Conservation (phyloP, 768 basidiomycete species). For the Serpula lacrymans region DNA sequence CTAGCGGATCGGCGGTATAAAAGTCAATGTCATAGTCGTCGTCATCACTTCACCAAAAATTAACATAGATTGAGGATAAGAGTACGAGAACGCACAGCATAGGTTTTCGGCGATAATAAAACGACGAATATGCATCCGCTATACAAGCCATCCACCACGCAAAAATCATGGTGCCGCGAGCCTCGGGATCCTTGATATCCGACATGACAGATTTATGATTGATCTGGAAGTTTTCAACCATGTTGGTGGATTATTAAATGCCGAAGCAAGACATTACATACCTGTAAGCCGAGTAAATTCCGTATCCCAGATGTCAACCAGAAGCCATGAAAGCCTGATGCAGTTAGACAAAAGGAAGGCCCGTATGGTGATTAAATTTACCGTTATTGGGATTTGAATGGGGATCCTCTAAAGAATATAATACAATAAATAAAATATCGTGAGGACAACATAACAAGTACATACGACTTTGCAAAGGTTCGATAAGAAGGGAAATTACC, state of each 20-base stretch:
- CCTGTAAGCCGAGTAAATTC: constrained; percentile 75
- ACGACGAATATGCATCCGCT: constrained; percentile 77
- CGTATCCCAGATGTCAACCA: constrained; percentile 79
- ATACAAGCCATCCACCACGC: constrained; percentile 94
- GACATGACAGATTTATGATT: constrained; percentile 80
- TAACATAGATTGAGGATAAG: constrained; percentile 10
- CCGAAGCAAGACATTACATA: constrained; percentile 28
- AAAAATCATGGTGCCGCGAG: constrained; percentile 81
- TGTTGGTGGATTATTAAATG: constrained; percentile 5
- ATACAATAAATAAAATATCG: constrained; percentile 8
- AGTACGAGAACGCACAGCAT: constrained; percentile 46
- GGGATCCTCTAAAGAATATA: constrained; percentile 55
- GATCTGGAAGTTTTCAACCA: constrained; percentile 45
- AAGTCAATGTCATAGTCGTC: constrained; percentile 90
- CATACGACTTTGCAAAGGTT: constrained; percentile 86
- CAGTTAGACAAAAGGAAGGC: constrained; percentile 16
- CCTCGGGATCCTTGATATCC: constrained; percentile 70
- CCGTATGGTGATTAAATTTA: too few species aligned
- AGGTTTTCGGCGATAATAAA: constrained; percentile 84
- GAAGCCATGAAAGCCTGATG: constrained; percentile 76
- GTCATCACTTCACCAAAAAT: constrained; percentile 53
- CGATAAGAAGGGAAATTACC: constrained; percentile 76
- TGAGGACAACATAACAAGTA: constrained; percentile 18
- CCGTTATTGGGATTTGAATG: constrained; percentile 71
- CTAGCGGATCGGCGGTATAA: constrained; percentile 67